Percentiles rank a stretch among this genome's conserved stretches.
These are phyloP conservation scores for Psilocybe azurescens DNA, from an alignment of 768 basidiomycete genomes.

Conservation along the genomic window DNA sequence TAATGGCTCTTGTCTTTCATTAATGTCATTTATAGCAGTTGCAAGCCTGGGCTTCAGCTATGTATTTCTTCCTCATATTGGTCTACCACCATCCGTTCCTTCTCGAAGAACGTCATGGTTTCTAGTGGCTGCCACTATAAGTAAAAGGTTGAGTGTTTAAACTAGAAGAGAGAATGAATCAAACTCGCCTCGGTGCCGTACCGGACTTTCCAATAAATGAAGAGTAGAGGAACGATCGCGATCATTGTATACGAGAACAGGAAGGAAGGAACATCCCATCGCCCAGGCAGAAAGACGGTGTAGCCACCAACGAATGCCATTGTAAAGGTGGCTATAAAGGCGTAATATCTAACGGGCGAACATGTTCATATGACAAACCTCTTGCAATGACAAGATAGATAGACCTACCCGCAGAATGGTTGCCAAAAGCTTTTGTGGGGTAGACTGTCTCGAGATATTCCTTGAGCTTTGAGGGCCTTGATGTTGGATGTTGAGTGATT, in stretches of 20 bases:
- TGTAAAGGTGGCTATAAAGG: conserved; percentile 43
- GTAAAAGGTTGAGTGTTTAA: background rate
- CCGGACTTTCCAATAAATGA: conserved; percentile 50
- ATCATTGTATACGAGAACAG: conserved; percentile 57
- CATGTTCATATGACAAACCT: background rate
- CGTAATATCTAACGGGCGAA: conserved; percentile 45
- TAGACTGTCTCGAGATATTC: conserved; percentile 46
- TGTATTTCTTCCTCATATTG: conserved; percentile 40
- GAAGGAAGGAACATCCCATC: conserved; percentile 52
- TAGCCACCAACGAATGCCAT: conserved; percentile 58
- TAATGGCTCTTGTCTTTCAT: conserved; percentile 8
- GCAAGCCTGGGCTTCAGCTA: background rate
- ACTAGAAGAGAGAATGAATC: background rate
- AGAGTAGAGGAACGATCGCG: conserved; percentile 45
- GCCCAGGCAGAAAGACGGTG: conserved; percentile 56
- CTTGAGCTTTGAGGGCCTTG: conserved; percentile 50
- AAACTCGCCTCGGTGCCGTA: conserved; percentile 42
- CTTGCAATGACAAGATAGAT: background rate
- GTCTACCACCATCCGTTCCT: conserved; percentile 48
- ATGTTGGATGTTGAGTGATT: background rate
- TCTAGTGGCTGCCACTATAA: conserved; percentile 44
- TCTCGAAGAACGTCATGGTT: conserved; percentile 49
- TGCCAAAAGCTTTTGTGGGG: conserved; percentile 55
- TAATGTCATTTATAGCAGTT: background rate
- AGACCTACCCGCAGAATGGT: conserved; percentile 51